Percentiles rank a stretch among this genome's conserved stretches.
These are phyloP conservation scores for Suhomyces wounanorum DNA, from an alignment of 1,139 yeast species.

Conservation along the genomic window DNA sequence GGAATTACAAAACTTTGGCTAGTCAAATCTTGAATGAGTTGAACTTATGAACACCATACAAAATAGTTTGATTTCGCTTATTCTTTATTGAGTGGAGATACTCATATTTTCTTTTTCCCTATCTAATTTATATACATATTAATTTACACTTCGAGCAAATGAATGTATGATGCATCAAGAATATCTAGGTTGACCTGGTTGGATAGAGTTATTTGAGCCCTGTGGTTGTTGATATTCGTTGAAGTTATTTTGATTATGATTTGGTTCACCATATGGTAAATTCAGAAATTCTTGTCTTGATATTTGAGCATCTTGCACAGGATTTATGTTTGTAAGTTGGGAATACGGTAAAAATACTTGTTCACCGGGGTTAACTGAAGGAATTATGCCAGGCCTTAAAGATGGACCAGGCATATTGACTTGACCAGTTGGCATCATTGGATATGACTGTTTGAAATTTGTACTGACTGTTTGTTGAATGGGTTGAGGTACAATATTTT, in stretches of 20 bases:
- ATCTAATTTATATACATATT: slow-evolving; percentile 4
- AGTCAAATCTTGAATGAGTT: slow-evolving; percentile 80
- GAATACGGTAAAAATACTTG: not conserved
- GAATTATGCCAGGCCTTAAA: not conserved
- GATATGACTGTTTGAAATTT: not conserved
- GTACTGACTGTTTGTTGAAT: not conserved
- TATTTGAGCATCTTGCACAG: not conserved
- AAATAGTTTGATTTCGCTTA: not conserved
- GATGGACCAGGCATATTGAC: not conserved
- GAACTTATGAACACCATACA: slow-evolving; percentile 47
- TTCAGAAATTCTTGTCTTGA: not conserved
- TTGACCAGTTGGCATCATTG: not conserved
- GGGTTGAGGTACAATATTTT: not conserved
- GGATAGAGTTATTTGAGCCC: not conserved
- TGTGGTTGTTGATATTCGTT: not conserved
- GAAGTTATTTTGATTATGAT: not conserved
- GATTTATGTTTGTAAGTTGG: not conserved
- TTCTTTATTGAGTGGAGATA: not conserved
- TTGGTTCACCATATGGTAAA: not conserved
- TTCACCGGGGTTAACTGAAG: not conserved
- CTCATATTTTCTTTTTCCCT: not conserved
- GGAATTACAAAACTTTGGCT: slow-evolving; percentile 95
- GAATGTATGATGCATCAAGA: not conserved
- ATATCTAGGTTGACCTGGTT: not conserved
- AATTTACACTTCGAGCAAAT: slow-evolving; percentile 3